A percentile compares a stretch with the other conserved stretches of the same genome.
Conservation (phyloP, 202 grass and related monocot species). For the Sporobolus alterniflorus region DNA sequence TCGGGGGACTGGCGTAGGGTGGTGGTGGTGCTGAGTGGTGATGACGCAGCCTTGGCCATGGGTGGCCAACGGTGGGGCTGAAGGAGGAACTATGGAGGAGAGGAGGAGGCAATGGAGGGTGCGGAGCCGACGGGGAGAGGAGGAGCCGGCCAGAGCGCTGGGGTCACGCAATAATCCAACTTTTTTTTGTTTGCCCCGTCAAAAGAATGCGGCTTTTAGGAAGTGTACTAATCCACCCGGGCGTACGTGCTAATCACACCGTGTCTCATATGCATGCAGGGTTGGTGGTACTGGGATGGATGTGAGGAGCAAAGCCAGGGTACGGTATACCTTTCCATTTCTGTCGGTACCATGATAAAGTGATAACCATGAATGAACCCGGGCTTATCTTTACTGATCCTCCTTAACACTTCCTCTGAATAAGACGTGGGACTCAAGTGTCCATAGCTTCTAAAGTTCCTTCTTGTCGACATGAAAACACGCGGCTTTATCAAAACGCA, state of each 20-base stretch:
- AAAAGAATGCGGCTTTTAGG: neutral
- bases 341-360: neutral
- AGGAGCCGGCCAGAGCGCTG: too few species aligned
- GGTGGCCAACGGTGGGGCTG: too few species aligned
- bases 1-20: too few species aligned
- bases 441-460: slow-evolving; percentile 8
- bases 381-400: neutral
- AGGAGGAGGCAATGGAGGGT: too few species aligned
- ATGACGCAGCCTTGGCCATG: too few species aligned
- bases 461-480: too few species aligned
- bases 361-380: neutral
- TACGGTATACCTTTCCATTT: slow-evolving; percentile 2
- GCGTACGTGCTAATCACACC: neutral
- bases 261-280: slow-evolving; percentile 52
- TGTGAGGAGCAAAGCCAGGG: slow-evolving; percentile 94
- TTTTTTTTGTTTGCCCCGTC: neutral
- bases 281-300: slow-evolving; percentile 90
- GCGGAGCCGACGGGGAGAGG: too few species aligned
- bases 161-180: too few species aligned
- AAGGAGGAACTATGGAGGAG: too few species aligned
- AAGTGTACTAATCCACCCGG: slow-evolving; percentile 18
- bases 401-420: neutral
- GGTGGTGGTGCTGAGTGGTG: too few species aligned
- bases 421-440: neutral
- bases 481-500: neutral